Percentiles rank a stretch among this genome's conserved stretches.
Evolutionary conservation across 2,329 filamentous ascomycete genomes (phyloP).

Genomic region (Pestalotiopsis fici): DNA sequence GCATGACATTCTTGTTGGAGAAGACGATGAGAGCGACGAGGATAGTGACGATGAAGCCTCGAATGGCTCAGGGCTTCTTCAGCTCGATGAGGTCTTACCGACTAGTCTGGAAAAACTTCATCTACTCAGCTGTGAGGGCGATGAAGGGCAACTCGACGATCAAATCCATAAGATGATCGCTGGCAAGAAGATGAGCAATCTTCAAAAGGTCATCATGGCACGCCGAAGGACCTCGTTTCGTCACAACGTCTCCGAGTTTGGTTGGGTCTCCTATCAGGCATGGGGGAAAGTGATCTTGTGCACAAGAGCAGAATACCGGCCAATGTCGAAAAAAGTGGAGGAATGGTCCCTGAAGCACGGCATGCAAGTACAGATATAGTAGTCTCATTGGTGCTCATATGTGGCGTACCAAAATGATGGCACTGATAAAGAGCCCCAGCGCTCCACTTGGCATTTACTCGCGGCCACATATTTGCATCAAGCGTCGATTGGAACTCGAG

Average conservation of each 20-base stretch:
- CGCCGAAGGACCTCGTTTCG: neutral
- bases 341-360: neutral
- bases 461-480: too few relatives aligned
- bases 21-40: neutral
- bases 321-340: neutral
- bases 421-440: too few relatives aligned
- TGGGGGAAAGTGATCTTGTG: neutral
- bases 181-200: neutral
- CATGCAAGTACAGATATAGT: too few relatives aligned
- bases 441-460: too few relatives aligned
- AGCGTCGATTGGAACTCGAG: too few relatives aligned
- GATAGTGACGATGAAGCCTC: neutral
- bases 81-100: neutral
- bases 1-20: neutral
- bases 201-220: neutral
- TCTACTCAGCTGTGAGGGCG: neutral
- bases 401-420: too few relatives aligned
- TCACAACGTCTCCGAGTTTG: neutral
- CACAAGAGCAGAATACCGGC: neutral
- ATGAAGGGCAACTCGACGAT: neutral
- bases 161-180: neutral
- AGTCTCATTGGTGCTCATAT: too few relatives aligned
- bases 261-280: neutral
- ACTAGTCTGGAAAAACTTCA: neutral
- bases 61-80: neutral